Evolutionary conservation across 208 protist genomes (phyloP), one percentile per base, ranked within the genome.

Genomic region (Trypanosoma boissoni): DNA sequence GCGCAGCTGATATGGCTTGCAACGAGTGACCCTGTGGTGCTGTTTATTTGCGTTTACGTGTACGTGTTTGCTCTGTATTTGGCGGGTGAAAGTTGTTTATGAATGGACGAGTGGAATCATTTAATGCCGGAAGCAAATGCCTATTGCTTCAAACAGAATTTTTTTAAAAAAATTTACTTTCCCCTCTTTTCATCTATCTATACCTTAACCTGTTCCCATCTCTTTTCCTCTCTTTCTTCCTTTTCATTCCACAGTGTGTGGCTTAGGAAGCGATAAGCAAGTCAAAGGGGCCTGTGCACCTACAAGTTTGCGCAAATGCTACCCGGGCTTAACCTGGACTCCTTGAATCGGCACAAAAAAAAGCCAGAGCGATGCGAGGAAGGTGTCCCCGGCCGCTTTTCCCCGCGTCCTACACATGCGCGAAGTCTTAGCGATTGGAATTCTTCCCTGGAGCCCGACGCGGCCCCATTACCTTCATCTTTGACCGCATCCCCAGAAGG

Each of bases 251-350:
- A n/a, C n/a, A n/a, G n/a, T n/a, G n/a, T n/a, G n/a, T n/a, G n/a
- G n/a, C n/a, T n/a, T n/a, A n/a, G n/a, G n/a, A n/a, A n/a, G n/a
- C n/a, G n/a, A n/a, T n/a, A n/a, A n/a, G n/a, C n/a, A n/a, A n/a
- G n/a, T n/a, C n/a, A n/a, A n/a, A n/a, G n/a, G n/a, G n/a, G n/a
- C n/a, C n/a, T n/a, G n/a, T n/a, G n/a, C n/a, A n/a, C n/a, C n/a
- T n/a, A n/a, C n/a, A n/a, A n/a, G n/a, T n/a, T n/a, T n/a, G n/a
- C 2, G 8, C 18, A 23, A 24, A 64, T 67, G 53, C 7, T 60
- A 7, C 78, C 78, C 0, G 75, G 64, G 14, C 54, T 91, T n/a
- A 77, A 78, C 52, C 41, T 85, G 7, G 79, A 91, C 52, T 64
- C 71, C 26, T 68, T 69, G 23, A 62, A 83, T 31, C 73, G 79